phyloP scores from a whole-genome alignment of 2,329 filamentous ascomycete genomes.

The Diatrype stigma region DNA sequence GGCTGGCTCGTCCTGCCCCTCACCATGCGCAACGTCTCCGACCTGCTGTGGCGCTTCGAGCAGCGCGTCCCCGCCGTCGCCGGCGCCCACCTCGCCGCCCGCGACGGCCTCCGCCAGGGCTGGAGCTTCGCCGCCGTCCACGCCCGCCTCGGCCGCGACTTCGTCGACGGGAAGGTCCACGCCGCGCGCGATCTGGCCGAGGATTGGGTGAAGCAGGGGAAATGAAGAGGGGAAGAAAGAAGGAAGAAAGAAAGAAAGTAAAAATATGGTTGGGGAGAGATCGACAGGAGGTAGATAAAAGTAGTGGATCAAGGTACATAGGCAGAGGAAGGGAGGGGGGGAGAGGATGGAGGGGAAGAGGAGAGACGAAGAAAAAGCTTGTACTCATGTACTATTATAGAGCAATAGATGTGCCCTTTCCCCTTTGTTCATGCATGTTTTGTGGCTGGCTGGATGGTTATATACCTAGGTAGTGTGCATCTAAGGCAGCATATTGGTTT shows the following conservation, averaged over 20 bases:
- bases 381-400: constrained; percentile 22
- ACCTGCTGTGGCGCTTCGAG: constrained; percentile 90
- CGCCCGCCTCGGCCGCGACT: constrained; percentile 63
- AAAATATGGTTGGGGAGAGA: too few relatives aligned
- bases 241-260: too few relatives aligned
- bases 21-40: constrained; percentile 84
- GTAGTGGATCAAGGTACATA: not conserved
- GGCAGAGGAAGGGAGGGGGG: not conserved
- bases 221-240: too few relatives aligned
- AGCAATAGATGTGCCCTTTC: constrained; percentile 21
- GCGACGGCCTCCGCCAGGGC: constrained; percentile 64
- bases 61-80: constrained; percentile 79
- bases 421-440: not conserved
- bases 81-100: constrained; percentile 71
- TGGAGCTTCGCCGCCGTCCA: constrained; percentile 73
- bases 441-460: not conserved
- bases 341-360: not conserved
- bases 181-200: constrained; percentile 74
- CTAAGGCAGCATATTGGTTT: not conserved
- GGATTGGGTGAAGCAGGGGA: constrained; percentile 87
- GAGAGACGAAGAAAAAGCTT: not conserved
- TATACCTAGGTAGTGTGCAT: not conserved
- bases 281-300: not conserved
- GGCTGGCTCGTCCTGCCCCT: constrained; percentile 82
- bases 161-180: constrained; percentile 77